phyloP scores from a whole-genome alignment of 2,329 filamentous ascomycete genomes.

The Pestalotiopsis sp. region DNA sequence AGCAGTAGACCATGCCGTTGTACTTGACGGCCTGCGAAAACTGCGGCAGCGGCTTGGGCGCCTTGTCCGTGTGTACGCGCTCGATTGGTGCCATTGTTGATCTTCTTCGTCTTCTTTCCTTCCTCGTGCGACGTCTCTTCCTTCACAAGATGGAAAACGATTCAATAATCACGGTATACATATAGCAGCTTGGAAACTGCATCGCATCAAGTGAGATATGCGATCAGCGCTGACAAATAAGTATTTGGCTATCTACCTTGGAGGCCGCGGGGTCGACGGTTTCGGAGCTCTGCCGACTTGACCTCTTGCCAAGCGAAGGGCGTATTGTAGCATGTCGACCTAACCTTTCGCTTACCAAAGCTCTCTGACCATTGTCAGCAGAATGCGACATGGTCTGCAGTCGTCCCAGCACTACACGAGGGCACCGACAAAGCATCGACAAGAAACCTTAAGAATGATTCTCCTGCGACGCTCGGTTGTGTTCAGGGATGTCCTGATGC shows the following conservation, averaged over 20 bases:
- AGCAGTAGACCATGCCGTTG: constrained; percentile 72
- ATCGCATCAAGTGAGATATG: background rate
- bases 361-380: too few species aligned
- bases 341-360: background rate
- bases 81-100: constrained; percentile 34
- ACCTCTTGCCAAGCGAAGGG: background rate
- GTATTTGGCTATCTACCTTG: background rate
- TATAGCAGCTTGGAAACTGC: too few species aligned
- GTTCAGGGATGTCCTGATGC: too few species aligned
- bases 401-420: too few species aligned
- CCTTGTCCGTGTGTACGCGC: constrained; percentile 44
- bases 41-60: constrained; percentile 53
- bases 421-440: too few species aligned
- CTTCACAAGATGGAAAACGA: too few species aligned
- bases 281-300: background rate
- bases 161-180: too few species aligned
- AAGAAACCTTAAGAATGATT: too few species aligned
- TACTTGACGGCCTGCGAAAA: constrained; percentile 62
- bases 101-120: too few species aligned
- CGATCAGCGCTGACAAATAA: background rate
- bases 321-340: background rate
- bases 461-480: too few species aligned
- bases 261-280: background rate
- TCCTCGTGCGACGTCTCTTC: background rate
- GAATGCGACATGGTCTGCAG: too few species aligned